A percentile compares a stretch with the other conserved stretches of the same genome.
phyloP scores from a whole-genome alignment of 768 basidiomycete species.

The Chiua virens region DNA sequence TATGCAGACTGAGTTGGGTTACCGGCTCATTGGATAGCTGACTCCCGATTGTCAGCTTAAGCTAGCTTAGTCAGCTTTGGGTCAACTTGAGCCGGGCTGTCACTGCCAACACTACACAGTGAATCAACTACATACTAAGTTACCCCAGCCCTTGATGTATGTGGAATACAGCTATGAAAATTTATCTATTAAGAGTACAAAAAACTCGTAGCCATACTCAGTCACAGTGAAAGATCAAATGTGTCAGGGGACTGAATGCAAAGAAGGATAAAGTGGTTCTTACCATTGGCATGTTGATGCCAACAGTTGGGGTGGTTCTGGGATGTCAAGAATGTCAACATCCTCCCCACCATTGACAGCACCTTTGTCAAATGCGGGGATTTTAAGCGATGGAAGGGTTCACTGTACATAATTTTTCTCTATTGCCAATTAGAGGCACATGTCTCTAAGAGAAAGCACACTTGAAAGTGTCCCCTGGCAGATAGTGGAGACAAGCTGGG shows the following conservation, averaged over 20 bases:
- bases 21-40: no score
- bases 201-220: constrained; percentile 39
- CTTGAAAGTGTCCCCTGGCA: constrained; percentile 31
- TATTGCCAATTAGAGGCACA: constrained; percentile 44
- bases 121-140: no score
- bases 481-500: constrained; percentile 35
- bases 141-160: no score
- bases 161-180: no score
- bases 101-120: no score
- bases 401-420: constrained; percentile 59
- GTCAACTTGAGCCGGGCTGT: no score
- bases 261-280: constrained; percentile 41
- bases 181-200: no score
- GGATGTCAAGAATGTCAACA: constrained; percentile 31
- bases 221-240: constrained; percentile 24
- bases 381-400: constrained; percentile 48
- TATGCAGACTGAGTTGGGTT: no score
- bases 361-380: constrained; percentile 24
- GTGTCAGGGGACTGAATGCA: constrained; percentile 31
- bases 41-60: no score
- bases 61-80: no score
- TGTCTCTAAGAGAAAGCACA: constrained; percentile 11
- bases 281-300: constrained; percentile 40
- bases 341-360: constrained; percentile 21
- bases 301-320: constrained; percentile 25